Conservation (phyloP, 1,139 yeast species). For the Saccharomyces hybrid region DNA sequence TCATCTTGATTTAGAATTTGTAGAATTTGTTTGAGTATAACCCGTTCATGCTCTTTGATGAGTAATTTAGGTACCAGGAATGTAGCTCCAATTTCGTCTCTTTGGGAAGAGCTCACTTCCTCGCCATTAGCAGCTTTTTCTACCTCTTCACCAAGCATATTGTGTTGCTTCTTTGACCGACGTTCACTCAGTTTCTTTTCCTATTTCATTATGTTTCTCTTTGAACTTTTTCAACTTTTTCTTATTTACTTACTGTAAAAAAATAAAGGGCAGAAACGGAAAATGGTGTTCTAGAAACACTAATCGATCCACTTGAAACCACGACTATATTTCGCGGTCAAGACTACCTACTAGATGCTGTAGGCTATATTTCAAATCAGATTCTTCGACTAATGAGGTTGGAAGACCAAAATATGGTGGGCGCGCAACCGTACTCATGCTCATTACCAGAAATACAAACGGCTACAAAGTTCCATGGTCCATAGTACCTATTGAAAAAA, state of each 20-base stretch:
- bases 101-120: neutral
- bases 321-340: too few species aligned
- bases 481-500: too few species aligned
- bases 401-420: too few species aligned
- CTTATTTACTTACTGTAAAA: neutral
- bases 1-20: constrained; percentile 12
- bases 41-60: constrained; percentile 6
- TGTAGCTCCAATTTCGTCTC: neutral
- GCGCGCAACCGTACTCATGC: too few species aligned
- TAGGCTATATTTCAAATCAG: too few species aligned
- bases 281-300: neutral
- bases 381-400: too few species aligned
- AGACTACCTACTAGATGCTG: neutral
- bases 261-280: neutral
- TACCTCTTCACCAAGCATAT: neutral
- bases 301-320: neutral
- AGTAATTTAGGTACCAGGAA: neutral
- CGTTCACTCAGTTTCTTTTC: neutral
- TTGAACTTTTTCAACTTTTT: neutral
- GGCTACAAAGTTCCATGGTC: too few species aligned
- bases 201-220: too few species aligned
- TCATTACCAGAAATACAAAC: too few species aligned
- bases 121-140: neutral
- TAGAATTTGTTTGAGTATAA: constrained; percentile 8
- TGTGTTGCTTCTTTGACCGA: too few species aligned